Evolutionary conservation across 768 basidiomycete species (phyloP).

Genomic region (Leccinum boreale): DNA sequence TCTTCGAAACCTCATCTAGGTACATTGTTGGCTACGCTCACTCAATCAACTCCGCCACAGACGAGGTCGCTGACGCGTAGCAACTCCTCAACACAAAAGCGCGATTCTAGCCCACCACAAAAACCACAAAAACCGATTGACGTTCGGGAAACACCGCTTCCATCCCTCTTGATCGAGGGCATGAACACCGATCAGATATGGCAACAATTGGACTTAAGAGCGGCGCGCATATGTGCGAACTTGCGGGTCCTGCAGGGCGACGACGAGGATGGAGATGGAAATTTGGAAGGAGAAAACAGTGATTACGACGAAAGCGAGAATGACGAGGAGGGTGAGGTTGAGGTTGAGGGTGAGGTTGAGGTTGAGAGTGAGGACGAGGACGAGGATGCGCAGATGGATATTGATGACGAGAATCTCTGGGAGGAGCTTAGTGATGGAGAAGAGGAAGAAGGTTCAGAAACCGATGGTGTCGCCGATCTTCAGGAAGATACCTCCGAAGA

Average conservation of each 20-base stretch:
- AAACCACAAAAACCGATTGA: slow-evolving; percentile 31
- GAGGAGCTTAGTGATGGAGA: slow-evolving; percentile 26
- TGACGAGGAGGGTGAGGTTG: slow-evolving; percentile 25
- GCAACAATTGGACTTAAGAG: slow-evolving; percentile 87
- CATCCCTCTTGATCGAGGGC: slow-evolving; percentile 68
- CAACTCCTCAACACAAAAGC: slow-evolving; percentile 33
- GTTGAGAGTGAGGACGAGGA: slow-evolving; percentile 25
- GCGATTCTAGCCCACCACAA: slow-evolving; percentile 38
- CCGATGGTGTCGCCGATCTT: slow-evolving; percentile 29
- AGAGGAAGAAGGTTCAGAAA: slow-evolving; percentile 27
- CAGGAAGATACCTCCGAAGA: slow-evolving; percentile 39
- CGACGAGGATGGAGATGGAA: slow-evolving; percentile 32
- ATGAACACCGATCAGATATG: slow-evolving; percentile 89
- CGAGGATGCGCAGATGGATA: slow-evolving; percentile 31
- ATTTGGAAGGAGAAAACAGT: slow-evolving; percentile 14
- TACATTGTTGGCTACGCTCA: slow-evolving; percentile 63
- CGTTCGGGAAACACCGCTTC: slow-evolving; percentile 66
- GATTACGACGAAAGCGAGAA: slow-evolving; percentile 25
- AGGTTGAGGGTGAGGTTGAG: slow-evolving; percentile 15
- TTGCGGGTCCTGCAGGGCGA: slow-evolving; percentile 64
- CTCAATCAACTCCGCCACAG: slow-evolving; percentile 65
- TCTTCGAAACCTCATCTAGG: slow-evolving; percentile 61
- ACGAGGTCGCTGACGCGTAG: slow-evolving; percentile 65
- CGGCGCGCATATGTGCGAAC: slow-evolving; percentile 64
- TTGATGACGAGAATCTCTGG: slow-evolving; percentile 23